A percentile compares a stretch with the other conserved stretches of the same genome.
phyloP scores from a whole-genome alignment of 352 stramenopile genomes.

The Globisporangium paroecandrum region DNA sequence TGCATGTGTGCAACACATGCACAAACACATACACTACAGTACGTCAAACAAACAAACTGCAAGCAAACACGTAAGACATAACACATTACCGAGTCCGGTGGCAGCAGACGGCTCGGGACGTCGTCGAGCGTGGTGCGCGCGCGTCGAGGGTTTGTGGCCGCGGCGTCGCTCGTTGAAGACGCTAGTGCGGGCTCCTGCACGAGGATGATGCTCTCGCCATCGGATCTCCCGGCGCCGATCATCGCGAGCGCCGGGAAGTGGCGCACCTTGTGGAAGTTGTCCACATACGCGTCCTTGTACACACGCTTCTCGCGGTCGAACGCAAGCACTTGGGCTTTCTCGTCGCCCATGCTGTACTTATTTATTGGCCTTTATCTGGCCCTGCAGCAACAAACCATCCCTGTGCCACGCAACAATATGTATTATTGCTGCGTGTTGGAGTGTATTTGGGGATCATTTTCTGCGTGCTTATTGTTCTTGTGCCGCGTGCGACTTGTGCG shows the following conservation, averaged over 20 bases:
- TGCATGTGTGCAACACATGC: neutral
- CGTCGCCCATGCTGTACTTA: conserved; percentile 1
- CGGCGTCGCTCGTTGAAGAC: conserved; percentile 13
- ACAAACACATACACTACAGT: neutral
- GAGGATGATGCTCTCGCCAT: conserved; percentile 63
- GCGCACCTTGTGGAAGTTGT: conserved; percentile 67
- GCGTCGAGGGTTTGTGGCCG: conserved; percentile 2
- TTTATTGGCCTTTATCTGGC: neutral
- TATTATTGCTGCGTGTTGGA: neutral
- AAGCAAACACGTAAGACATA: neutral
- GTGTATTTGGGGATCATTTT: no score
- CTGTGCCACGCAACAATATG: neutral
- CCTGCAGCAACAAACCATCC: neutral
- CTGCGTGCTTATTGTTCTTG: neutral
- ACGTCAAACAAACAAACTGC: neutral
- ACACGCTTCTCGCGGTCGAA: conserved; percentile 74
- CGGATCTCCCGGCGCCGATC: conserved; percentile 40
- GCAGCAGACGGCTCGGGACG: conserved; percentile 49
- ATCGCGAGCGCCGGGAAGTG: conserved; percentile 67
- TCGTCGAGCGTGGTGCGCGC: conserved; percentile 27
- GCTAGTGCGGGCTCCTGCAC: conserved; percentile 34
- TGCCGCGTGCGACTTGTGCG: neutral
- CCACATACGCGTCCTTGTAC: conserved; percentile 73
- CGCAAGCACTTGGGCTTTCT: conserved; percentile 51
- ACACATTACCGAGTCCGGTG: conserved; percentile 38